Evolutionary conservation across 192 early-diverging fungal genomes (phyloP).

Genomic region (Dispira parvispora): DNA sequence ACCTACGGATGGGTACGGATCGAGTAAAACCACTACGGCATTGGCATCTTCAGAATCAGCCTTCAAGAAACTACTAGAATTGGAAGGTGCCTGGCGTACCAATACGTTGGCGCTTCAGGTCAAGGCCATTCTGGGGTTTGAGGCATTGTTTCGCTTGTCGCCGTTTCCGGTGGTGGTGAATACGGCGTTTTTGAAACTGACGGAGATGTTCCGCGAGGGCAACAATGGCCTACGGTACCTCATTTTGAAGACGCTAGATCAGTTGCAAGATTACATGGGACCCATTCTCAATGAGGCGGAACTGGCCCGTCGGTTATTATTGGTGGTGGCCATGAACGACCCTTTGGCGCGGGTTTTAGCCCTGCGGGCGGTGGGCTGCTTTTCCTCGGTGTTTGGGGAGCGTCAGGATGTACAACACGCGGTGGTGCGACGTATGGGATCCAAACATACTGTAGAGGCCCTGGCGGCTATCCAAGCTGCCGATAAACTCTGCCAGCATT

Average conservation of each 20-base stretch:
- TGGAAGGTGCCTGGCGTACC: constrained; percentile 27
- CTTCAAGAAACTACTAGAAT: constrained; percentile 28
- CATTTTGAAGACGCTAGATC: constrained; percentile 25
- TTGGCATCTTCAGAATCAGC: constrained; percentile 23
- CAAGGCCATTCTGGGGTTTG: constrained; percentile 27
- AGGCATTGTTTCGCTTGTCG: constrained; percentile 29
- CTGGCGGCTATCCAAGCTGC: constrained; percentile 27
- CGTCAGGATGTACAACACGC: constrained; percentile 31
- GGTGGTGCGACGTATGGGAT: constrained; percentile 25
- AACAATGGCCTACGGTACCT: constrained; percentile 27
- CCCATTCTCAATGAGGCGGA: constrained; percentile 25
- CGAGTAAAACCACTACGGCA: too few species aligned
- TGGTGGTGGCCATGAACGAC: constrained; percentile 29
- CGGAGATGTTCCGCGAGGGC: constrained; percentile 27
- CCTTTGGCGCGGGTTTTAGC: constrained; percentile 28
- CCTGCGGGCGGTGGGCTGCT: constrained; percentile 26
- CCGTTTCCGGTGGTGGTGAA: constrained; percentile 30
- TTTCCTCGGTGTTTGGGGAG: constrained; percentile 23
- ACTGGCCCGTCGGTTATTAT: constrained; percentile 27
- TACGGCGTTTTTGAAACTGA: constrained; percentile 31
- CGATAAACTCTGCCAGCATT: constrained; percentile 23
- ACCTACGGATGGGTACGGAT: too few species aligned
- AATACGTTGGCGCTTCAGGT: constrained; percentile 20
- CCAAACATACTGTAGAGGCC: constrained; percentile 27
- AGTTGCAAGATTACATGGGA: constrained; percentile 20